phyloP scores from a whole-genome alignment of 2,329 filamentous ascomycete species.

The Chaetomium sp. region DNA sequence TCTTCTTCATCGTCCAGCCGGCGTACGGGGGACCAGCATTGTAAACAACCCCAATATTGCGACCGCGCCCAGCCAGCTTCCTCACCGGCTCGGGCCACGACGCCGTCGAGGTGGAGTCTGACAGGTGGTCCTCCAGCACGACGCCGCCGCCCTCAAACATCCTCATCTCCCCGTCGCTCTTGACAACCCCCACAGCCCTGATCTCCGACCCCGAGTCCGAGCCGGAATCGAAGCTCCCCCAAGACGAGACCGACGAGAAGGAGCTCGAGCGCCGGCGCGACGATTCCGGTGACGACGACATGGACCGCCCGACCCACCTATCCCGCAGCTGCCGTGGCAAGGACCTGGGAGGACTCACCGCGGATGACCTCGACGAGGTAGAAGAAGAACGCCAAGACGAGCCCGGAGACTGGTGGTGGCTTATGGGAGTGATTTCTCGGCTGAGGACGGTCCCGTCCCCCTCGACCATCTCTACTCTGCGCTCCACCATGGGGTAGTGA shows the following conservation, averaged over 20 bases:
- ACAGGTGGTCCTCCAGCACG: not conserved
- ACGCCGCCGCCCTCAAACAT: not conserved
- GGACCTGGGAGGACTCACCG: too few relatives aligned
- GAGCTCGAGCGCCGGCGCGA: not conserved
- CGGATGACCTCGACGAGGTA: not conserved
- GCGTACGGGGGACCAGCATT: not conserved
- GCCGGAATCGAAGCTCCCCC: not conserved
- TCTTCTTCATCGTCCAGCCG: not conserved
- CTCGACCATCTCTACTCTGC: not conserved
- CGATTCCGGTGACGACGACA: too few relatives aligned
- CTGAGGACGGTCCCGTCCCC: not conserved
- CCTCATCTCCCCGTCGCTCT: not conserved
- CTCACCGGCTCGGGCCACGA: not conserved
- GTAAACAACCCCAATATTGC: not conserved
- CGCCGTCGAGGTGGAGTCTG: not conserved
- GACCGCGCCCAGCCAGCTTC: not conserved
- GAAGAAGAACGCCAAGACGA: not conserved
- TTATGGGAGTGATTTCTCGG: not conserved
- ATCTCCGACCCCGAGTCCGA: not conserved
- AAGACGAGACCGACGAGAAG: not conserved
- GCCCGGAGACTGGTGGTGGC: too few relatives aligned
- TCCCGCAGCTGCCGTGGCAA: too few relatives aligned
- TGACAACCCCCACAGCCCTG: not conserved
- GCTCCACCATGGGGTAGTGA: slow-evolving; percentile 1
- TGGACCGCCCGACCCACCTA: too few relatives aligned